These are phyloP conservation scores for Pisolithus tinctorius DNA, from an alignment of 768 basidiomycete species.

Conservation along the genomic window DNA sequence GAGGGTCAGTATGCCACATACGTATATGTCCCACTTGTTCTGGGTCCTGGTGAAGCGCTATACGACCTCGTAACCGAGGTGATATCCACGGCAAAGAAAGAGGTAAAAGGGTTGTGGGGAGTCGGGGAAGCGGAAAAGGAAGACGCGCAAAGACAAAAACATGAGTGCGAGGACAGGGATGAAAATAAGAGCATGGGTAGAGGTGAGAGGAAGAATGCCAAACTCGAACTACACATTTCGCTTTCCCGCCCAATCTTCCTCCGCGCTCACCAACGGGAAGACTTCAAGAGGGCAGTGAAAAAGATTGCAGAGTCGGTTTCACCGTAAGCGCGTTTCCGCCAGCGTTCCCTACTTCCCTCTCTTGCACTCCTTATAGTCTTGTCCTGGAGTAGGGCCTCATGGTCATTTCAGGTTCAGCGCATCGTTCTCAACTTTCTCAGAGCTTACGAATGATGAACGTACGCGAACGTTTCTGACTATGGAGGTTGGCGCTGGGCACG, in stretches of 20 bases:
- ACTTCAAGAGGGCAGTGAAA: conserved; percentile 58
- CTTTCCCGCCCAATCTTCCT: conserved; percentile 78
- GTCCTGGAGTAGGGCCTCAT: background rate
- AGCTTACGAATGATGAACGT: conserved; percentile 72
- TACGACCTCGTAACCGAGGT: conserved; percentile 31
- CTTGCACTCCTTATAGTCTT: background rate
- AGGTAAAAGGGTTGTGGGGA: conserved; percentile 35
- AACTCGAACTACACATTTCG: conserved; percentile 69
- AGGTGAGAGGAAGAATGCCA: conserved; percentile 2
- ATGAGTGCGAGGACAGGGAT: background rate
- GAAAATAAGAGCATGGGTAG: conserved; percentile 6
- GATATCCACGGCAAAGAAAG: conserved; percentile 13
- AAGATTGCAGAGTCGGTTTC: conserved; percentile 35
- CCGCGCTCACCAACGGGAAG: conserved; percentile 72
- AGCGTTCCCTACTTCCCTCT: background rate
- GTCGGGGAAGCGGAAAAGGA: background rate
- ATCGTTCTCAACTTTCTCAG: conserved; percentile 67
- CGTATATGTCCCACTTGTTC: conserved; percentile 60
- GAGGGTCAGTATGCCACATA: conserved; percentile 83
- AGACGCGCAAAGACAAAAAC: background rate
- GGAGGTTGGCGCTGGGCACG: conserved; percentile 80
- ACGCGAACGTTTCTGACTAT: conserved; percentile 76
- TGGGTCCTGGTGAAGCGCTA: conserved; percentile 39
- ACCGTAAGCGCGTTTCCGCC: conserved; percentile 35
- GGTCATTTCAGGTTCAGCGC: conserved; percentile 48